Percentiles rank a stretch among this genome's conserved stretches.
phyloP scores from a whole-genome alignment of 257 asterid genomes.

The Nemophila menziesii region DNA sequence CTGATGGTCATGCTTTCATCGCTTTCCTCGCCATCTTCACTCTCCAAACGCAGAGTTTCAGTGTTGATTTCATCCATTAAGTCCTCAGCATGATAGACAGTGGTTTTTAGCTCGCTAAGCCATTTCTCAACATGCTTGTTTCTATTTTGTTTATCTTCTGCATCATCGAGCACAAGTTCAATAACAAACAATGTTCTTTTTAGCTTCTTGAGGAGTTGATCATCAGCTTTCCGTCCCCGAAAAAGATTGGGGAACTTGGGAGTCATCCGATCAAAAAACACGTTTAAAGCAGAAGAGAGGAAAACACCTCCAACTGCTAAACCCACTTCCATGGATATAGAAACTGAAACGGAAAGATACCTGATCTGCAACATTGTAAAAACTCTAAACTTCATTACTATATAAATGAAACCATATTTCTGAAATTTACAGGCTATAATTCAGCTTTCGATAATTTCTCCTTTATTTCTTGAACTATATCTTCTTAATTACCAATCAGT shows the following conservation, averaged over 20 bases:
- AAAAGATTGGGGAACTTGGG: slow-evolving; percentile 5
- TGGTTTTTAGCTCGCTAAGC: slow-evolving; percentile 5
- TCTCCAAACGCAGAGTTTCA: too few relatives aligned
- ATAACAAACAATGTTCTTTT: not conserved
- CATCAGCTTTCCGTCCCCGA: not conserved
- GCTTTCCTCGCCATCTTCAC: too few relatives aligned
- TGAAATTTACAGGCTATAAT: too few relatives aligned
- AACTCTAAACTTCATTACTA: too few relatives aligned
- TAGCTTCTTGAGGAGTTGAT: not conserved
- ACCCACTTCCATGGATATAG: slow-evolving; percentile 1
- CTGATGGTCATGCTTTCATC: too few relatives aligned
- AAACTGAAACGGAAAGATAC: too few relatives aligned
- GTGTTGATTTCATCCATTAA: slow-evolving; percentile 8
- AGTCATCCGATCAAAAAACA: slow-evolving; percentile 8
- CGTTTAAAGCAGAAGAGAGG: slow-evolving; percentile 1
- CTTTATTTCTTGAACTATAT: too few relatives aligned
- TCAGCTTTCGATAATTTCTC: too few relatives aligned
- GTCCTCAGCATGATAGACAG: slow-evolving; percentile 9
- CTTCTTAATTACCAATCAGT: too few relatives aligned
- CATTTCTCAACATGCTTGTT: slow-evolving; percentile 3
- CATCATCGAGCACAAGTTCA: slow-evolving; percentile 13
- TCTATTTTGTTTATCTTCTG: slow-evolving; percentile 10
- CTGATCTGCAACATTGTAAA: too few relatives aligned
- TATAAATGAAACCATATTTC: too few relatives aligned
- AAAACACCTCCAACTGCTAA: slow-evolving; percentile 4